Conservation (phyloP, 257 asterid genomes). For the Orobanche coerulescens region DNA sequence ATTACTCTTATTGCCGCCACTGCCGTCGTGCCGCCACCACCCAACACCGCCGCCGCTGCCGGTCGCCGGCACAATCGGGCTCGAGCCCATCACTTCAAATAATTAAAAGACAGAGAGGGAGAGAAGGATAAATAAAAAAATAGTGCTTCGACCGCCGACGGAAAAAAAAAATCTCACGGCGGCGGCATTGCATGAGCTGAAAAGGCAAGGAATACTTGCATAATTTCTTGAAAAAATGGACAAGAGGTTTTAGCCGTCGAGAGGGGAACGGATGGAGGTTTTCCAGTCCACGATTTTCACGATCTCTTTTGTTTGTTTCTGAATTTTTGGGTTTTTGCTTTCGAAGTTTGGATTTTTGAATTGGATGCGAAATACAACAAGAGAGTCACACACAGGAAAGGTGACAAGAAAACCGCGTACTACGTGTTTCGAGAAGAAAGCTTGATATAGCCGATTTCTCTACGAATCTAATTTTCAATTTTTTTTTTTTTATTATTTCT, state of each 20-base stretch:
- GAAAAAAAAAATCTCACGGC: conserved; percentile 4
- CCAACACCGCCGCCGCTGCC: conserved; percentile 19
- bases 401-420: conserved; percentile 28
- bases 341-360: conserved; percentile 11
- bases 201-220: conserved; percentile 10
- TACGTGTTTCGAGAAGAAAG: conserved; percentile 19
- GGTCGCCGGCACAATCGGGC: conserved; percentile 21
- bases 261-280: background rate
- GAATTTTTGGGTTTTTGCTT: background rate
- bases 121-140: background rate
- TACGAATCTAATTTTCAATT: background rate
- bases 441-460: too few relatives aligned
- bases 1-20: conserved; percentile 20
- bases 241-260: background rate
- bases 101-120: background rate
- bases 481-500: too few relatives aligned
- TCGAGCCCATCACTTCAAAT: conserved; percentile 30
- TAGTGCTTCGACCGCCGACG: background rate
- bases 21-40: conserved; percentile 24
- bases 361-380: background rate
- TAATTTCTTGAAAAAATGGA: background rate
- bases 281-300: background rate
- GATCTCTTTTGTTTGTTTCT: background rate
- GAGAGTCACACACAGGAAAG: conserved; percentile 4
- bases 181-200: conserved; percentile 21